A percentile compares a stretch with the other conserved stretches of the same genome.
Conservation (phyloP, 257 asterid genomes). For the Solanum paucissectum region DNA sequence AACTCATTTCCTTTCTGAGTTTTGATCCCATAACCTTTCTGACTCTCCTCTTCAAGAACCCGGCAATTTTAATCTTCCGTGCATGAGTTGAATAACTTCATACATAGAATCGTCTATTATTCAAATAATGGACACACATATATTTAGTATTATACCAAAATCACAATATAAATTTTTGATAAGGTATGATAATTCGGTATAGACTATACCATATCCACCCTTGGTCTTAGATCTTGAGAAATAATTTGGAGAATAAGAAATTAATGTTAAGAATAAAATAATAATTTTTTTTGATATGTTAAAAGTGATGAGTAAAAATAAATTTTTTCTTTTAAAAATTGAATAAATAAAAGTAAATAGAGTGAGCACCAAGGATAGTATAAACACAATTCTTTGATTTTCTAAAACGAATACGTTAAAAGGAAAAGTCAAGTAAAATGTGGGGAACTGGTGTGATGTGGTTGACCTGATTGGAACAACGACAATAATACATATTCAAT, state of each 20-base stretch:
- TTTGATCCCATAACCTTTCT: neutral
- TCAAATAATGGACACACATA: neutral
- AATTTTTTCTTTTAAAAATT: too few species aligned
- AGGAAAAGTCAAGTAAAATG: too few species aligned
- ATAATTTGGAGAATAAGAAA: neutral
- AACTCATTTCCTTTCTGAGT: neutral
- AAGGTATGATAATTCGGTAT: too few species aligned
- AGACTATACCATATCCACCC: rapidly evolving
- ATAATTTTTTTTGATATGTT: too few species aligned
- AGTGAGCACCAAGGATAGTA: neutral
- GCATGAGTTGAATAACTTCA: neutral
- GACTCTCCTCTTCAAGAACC: neutral
- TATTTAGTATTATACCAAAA: neutral
- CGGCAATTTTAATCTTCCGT: neutral
- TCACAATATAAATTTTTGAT: neutral
- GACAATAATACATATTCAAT: too few species aligned
- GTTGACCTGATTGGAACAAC: neutral
- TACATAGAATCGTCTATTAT: neutral
- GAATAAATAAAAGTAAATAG: neutral
- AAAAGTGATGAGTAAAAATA: too few species aligned
- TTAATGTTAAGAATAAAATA: neutral
- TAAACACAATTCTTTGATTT: neutral
- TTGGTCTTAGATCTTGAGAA: neutral
- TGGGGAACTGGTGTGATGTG: neutral
- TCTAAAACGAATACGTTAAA: too few species aligned